Base-by-base conservation (phyloP, 2,329 filamentous ascomycete species). In the Cyphellophora europaea region DNA sequence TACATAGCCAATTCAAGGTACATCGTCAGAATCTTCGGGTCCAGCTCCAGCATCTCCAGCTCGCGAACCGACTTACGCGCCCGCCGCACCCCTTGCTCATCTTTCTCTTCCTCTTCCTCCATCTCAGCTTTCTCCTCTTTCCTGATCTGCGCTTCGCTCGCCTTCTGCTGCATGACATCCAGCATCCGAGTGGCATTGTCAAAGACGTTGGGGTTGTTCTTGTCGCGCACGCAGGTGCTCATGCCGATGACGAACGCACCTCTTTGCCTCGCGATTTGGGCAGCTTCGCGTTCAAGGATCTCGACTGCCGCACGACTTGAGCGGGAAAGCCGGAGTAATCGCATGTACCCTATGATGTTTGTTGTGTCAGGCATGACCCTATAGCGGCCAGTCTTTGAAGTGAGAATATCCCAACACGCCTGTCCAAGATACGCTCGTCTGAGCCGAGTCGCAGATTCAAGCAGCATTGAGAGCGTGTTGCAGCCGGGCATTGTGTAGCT, bases 351-450 rank as follows among this genome's bases (percentile, higher is more conserved):
- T 44, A 77, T 66, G 60, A 79, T 82, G 53, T 85, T 87, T 43
- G 78, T 69, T 6, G 64, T 50, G 53, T 95, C 88, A 1, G 89
- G 87, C 2, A 63, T 53, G 40, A 95, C 60, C n/a, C 61, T 59
- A 53, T 76, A 69, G 10, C 67, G 36, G 5, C 51, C 39, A 3
- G 52, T 41, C 1, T 50, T 58, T 2, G 65, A 55, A 5, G 79
- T 82, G 38, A 95, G 63, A 5, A 79, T 53, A 12, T 79, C 65
- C 88, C 88, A 96, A 37, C 95, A 96, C 19, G 69, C 69, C 34
- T 71, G 59, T n/a, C 77, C 82, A n/a, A 72, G 59, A 11, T 71
- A 68, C 5, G 74, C 73, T 34, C 73, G 68, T 33, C 72, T 70
- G 19, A 78, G 69, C 19, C 72, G 67, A 10, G 69, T 61, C 33